Evolutionary conservation across 2,329 filamentous ascomycete species (phyloP).

Genomic region (Pseudogymnoascus verrucosus): DNA sequence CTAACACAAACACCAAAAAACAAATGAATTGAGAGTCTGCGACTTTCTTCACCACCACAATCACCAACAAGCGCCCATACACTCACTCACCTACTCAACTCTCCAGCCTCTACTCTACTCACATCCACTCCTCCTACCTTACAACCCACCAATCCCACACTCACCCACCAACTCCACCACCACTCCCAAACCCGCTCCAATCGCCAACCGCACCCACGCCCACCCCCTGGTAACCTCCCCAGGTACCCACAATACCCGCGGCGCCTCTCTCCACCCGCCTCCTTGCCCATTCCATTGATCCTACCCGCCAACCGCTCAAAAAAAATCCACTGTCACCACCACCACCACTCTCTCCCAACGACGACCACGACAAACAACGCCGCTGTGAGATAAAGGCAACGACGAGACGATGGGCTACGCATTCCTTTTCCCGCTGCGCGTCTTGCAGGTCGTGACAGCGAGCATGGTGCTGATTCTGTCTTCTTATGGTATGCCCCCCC

Average conservation of each 20-base stretch:
- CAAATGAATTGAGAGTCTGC: neutral
- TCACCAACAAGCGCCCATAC: too few relatives aligned
- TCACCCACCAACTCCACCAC: neutral
- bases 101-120: neutral
- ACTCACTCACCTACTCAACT: too few relatives aligned
- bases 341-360: too few relatives aligned
- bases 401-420: neutral
- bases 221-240: neutral
- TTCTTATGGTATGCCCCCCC: slow-evolving; percentile 38
- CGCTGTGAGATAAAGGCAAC: neutral
- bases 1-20: neutral
- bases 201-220: too few relatives aligned
- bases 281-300: neutral
- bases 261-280: neutral
- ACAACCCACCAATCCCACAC: neutral
- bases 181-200: too few relatives aligned
- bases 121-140: neutral
- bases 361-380: too few relatives aligned
- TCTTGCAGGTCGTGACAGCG: slow-evolving; percentile 37
- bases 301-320: neutral
- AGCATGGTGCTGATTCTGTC: slow-evolving; percentile 41
- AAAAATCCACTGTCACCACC: neutral
- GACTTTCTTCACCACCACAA: neutral
- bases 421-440: slow-evolving; percentile 30
- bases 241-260: neutral